Conservation (phyloP, 2,329 filamentous ascomycete genomes). For the Tolypocladium album region DNA sequence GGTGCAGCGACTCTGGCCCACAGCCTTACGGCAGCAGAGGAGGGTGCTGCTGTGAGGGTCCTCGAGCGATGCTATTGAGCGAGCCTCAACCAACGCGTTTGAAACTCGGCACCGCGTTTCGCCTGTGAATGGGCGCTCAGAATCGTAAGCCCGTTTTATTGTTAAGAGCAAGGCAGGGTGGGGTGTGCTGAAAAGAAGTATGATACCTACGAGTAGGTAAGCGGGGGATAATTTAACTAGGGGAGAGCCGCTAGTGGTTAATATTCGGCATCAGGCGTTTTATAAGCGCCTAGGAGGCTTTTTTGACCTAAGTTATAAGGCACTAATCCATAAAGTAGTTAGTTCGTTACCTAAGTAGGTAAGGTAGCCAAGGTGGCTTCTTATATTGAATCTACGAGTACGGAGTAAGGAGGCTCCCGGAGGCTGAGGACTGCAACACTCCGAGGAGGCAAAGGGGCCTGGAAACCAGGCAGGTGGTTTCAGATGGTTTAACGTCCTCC, state of each 20-base stretch:
- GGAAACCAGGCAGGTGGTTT: not conserved
- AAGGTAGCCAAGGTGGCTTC: no score
- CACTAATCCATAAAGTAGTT: not conserved
- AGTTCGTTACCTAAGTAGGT: no score
- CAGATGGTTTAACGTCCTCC: no score
- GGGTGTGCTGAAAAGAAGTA: no score
- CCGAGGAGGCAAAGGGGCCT: no score
- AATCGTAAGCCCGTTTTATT: not conserved
- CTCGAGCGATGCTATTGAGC: not conserved
- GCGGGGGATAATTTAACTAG: not conserved
- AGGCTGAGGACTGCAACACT: no score
- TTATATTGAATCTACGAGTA: no score
- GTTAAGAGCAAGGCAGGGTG: not conserved
- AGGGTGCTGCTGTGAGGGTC: not conserved
- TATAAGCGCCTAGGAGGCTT: not conserved
- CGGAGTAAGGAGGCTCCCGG: no score
- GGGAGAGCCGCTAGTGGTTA: not conserved
- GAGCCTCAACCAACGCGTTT: not conserved
- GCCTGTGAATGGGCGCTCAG: not conserved
- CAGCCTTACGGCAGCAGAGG: not conserved
- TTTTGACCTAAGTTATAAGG: not conserved
- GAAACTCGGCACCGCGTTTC: not conserved
- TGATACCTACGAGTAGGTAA: not conserved
- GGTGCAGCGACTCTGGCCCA: not conserved
- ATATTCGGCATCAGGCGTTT: not conserved